Base-by-base conservation (phyloP, 2,329 filamentous ascomycete species). In the Colletotrichum sidae region DNA sequence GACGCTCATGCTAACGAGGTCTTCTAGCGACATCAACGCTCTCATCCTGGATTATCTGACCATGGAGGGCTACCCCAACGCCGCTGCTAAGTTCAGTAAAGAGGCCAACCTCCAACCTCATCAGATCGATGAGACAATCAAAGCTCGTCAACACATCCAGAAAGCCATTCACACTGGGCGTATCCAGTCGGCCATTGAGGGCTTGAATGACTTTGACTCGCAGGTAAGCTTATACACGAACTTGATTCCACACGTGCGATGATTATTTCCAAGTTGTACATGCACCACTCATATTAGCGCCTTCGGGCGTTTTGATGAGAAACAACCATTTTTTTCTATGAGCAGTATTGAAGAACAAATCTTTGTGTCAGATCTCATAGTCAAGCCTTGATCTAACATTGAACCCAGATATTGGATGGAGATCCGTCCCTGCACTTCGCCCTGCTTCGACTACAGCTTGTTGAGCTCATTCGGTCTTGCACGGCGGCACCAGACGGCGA, bases 241-340 rank as follows among this genome's bases (percentile, higher is more conserved):
- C 58, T 46, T 58, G 38, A 64, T 52, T 42, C 33, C 55, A 11
- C 13, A 50, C 67, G 70, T 65, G 85, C 87, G 80, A 94, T 96
- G 96, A 99, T 99, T 97, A 97, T 84, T 85, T 75, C 77, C 75
- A 83, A 86, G 86, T 91, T 94, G 89, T 97, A 86, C 95, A 99
- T 99, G 96, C 96, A 99, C 96, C 96, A 99, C 96, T 94, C 96
- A 93, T 96, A 25, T 25, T 25, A 98, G 88, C 85, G 85, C 86
- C 88, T 89, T 87, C 84, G 84, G 88, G 89, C 47, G 90, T 88
- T 81, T 88, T 96, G 96, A 96, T 96, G 95, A 98, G 86, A 88
- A 89, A 90, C 84, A 88, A 87, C 86, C 86, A 88, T 85, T 81
- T 81, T 80, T 25, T 25, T 77, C 79, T 75, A 79, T 80, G 77